These are phyloP conservation scores for Fraxinus ornus DNA, from an alignment of 305 asterid species.

Conservation along the genomic window DNA sequence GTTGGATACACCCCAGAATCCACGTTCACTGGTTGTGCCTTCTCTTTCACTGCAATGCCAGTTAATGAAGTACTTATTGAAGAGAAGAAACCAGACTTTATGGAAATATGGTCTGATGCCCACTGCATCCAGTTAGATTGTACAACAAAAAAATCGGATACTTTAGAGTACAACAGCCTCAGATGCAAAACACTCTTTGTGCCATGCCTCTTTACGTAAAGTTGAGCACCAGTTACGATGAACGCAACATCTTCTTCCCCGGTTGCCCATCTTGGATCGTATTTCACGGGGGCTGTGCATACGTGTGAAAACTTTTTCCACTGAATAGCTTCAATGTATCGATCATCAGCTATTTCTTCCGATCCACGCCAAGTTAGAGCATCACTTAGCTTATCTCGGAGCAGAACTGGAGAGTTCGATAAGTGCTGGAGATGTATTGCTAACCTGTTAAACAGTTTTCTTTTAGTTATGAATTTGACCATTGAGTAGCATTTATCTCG, in stretches of 20 bases:
- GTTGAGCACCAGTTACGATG: constrained; percentile 87
- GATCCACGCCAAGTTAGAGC: constrained; percentile 54
- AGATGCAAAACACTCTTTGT: constrained; percentile 58
- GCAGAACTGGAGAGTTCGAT: constrained; percentile 52
- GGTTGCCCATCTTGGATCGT: constrained; percentile 53
- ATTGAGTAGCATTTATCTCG: not conserved
- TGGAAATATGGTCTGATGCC: constrained; percentile 36
- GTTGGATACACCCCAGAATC: constrained; percentile 76
- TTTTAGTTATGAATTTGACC: not conserved
- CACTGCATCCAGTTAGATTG: constrained; percentile 75
- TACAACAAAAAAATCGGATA: constrained; percentile 40
- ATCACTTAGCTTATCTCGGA: constrained; percentile 42
- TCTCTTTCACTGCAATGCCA: constrained; percentile 45
- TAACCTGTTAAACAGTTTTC: constrained; percentile 40
- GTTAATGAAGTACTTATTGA: constrained; percentile 50
- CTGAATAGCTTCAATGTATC: constrained; percentile 61
- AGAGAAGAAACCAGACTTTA: constrained; percentile 59
- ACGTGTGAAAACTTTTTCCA: constrained; percentile 79
- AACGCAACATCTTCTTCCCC: constrained; percentile 38
- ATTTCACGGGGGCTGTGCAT: constrained; percentile 70
- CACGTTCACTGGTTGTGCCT: constrained; percentile 38
- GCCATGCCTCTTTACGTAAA: constrained; percentile 48
- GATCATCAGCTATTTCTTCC: constrained; percentile 44
- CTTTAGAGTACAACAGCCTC: constrained; percentile 48
- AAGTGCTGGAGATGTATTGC: constrained; percentile 80